These are phyloP conservation scores for Cyberlindnera lachancei DNA, from an alignment of 805 yeast species.

Conservation along the genomic window DNA sequence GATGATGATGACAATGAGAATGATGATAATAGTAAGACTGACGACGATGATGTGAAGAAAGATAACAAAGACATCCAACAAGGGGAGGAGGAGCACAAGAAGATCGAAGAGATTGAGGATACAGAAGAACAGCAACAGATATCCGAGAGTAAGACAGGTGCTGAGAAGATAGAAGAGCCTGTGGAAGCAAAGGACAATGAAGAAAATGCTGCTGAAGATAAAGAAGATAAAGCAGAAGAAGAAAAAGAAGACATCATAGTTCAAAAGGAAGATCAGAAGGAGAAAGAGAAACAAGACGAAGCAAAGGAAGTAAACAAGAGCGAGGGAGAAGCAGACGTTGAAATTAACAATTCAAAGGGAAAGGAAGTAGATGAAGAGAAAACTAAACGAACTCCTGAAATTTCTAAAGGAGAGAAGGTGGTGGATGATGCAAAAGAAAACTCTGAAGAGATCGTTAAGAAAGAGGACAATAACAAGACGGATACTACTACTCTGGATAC, in stretches of 20 bases:
- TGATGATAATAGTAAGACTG: neutral
- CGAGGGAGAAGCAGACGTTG: neutral
- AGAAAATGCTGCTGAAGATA: slow-evolving; percentile 1
- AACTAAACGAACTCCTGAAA: no score
- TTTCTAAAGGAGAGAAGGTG: no score
- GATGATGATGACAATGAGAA: neutral
- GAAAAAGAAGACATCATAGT: slow-evolving; percentile 2
- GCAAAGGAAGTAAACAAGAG: neutral
- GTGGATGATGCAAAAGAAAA: no score
- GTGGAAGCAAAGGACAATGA: slow-evolving; percentile 8
- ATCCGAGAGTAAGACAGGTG: no score
- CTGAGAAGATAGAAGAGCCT: no score
- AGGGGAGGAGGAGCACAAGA: neutral
- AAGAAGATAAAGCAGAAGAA: slow-evolving; percentile 6
- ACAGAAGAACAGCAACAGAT: neutral
- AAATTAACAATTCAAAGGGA: no score
- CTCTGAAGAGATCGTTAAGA: no score
- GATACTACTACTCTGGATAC: no score
- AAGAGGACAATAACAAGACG: no score
- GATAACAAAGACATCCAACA: neutral
- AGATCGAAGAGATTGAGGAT: neutral
- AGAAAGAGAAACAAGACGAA: neutral
- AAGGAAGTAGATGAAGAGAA: no score
- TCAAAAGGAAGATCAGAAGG: neutral
- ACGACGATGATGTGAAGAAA: neutral